phyloP scores from a whole-genome alignment of 2,329 filamentous ascomycete genomes.

The Talaromyces sp. region DNA sequence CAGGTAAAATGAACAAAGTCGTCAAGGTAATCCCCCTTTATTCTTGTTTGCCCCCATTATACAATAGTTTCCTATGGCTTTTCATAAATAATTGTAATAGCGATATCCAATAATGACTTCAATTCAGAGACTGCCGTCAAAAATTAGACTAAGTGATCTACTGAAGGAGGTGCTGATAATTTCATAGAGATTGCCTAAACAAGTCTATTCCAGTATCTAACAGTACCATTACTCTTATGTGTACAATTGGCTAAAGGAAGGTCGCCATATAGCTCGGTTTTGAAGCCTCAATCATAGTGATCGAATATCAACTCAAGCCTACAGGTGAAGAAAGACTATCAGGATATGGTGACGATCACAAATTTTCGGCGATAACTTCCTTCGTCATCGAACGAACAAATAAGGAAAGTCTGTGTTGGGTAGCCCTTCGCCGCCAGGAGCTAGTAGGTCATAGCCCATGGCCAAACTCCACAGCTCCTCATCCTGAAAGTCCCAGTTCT shows the following conservation, averaged over 20 bases:
- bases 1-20: background rate
- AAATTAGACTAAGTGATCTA: background rate
- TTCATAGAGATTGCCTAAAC: background rate
- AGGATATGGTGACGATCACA: background rate
- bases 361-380: background rate
- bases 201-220: background rate
- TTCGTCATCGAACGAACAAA: background rate
- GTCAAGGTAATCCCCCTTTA: background rate
- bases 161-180: background rate
- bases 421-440: background rate
- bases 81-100: background rate
- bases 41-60: background rate
- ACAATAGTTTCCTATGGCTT: background rate
- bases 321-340: background rate
- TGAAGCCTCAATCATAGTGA: background rate
- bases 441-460: slow-evolving; percentile 9
- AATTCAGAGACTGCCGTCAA: background rate
- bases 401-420: background rate
- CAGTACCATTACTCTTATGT: background rate
- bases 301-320: background rate
- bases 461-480: slow-evolving; percentile 9
- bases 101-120: background rate
- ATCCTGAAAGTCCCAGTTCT: slow-evolving; percentile 15
- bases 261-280: background rate
- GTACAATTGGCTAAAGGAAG: background rate